Evolutionary conservation across 208 protist species (phyloP).

Genomic region (Histomonas meleagridis): DNA sequence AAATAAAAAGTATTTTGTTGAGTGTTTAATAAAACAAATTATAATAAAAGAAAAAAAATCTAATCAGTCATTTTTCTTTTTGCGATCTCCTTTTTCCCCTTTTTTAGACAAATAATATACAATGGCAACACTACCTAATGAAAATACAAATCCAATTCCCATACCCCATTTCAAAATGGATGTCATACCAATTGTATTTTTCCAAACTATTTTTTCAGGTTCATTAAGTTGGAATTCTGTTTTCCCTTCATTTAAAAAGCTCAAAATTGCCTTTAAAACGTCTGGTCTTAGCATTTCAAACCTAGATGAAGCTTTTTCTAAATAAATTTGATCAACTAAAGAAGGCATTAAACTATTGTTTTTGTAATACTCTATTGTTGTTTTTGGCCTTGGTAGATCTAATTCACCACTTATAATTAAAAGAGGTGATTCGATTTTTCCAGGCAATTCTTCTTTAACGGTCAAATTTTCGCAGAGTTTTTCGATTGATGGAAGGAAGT

Average conservation of each 20-base stretch:
- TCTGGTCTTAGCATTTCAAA: background rate
- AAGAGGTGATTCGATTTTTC: background rate
- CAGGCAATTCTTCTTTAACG: background rate
- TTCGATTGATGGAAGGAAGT: background rate
- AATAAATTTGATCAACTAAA: background rate
- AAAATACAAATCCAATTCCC: no score
- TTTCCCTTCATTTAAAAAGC: background rate
- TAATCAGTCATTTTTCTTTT: no score
- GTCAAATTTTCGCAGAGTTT: background rate
- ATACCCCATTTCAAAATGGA: background rate
- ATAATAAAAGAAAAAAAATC: no score
- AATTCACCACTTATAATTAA: background rate
- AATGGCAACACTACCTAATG: no score
- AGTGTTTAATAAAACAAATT: no score
- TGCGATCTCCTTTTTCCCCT: no score
- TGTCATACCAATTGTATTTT: background rate
- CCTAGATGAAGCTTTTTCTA: background rate
- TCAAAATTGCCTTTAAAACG: background rate
- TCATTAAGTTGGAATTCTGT: background rate
- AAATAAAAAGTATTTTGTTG: no score
- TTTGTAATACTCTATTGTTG: background rate
- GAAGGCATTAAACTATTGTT: background rate
- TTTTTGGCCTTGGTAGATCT: background rate
- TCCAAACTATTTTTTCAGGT: background rate
- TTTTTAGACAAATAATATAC: no score